Evolutionary conservation across 306 rosid genomes (phyloP), one percentile per base, ranked within the genome.

Genomic region (Cucumis cinereus): DNA sequence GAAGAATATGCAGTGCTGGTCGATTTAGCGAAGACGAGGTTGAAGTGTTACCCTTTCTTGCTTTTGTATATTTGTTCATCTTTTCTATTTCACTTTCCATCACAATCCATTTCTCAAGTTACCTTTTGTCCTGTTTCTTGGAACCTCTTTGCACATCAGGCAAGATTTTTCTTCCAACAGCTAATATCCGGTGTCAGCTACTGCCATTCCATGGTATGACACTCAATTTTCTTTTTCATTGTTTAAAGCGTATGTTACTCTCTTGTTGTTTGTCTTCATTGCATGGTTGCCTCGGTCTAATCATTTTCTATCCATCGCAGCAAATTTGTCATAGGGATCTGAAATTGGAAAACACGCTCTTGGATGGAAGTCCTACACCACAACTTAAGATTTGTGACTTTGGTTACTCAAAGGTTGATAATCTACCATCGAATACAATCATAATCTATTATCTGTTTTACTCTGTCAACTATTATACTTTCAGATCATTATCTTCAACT

Each of bases 91-190:
- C 28, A 35, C 22, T 68, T 41, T 15, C 11, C 40, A 14, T 38
- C 75, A 45, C 8, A 69, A 45, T 45, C 56, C 55, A 19, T 43
- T 57, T 79, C 79, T n/a, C 30, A 35, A 50, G 38, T 72, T 15
- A 4, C 23, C 20, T n/a, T 36, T 9, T 22, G 53, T 22, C 68
- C 11, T 30, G 56, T 45, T 45, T 67, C 17, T 64, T 1, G 16
- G 6, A 10, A 23, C 2, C 53, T 80, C 55, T 13, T 45, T 64
- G 52, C 57, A 75, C 74, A 73, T 22, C 93, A 94, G 99, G 99
- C 96, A 6, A 94, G 99, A 77, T 94, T 83, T 87, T 94, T 94
- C 92, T 94, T 94, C 90, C 99, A 89, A 83, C 99, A 94, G 85
- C 87, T 94, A 73, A 88, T 94, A 83, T 94, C 96, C 36, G 99